phyloP scores from a whole-genome alignment of 345 rosid genomes.

The Euphorbia lathyris region DNA sequence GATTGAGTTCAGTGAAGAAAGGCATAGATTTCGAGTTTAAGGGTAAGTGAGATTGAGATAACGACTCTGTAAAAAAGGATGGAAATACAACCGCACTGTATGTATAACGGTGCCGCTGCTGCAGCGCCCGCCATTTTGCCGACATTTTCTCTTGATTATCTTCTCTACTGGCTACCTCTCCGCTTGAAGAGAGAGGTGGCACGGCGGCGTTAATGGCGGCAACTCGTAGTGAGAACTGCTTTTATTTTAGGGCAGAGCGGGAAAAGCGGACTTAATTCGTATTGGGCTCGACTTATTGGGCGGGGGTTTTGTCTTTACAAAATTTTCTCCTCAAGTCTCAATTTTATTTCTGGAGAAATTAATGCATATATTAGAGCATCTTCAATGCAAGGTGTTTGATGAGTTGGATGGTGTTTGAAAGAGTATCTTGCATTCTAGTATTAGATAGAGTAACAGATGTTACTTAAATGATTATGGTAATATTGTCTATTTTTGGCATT shows the following conservation, averaged over 20 bases:
- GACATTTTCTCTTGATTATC: constrained; percentile 44
- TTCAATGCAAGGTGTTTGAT: too few relatives aligned
- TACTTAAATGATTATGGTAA: too few relatives aligned
- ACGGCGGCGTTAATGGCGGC: neutral
- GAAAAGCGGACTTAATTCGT: neutral
- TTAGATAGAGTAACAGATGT: too few relatives aligned
- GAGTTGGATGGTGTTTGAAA: too few relatives aligned
- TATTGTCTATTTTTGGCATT: too few relatives aligned
- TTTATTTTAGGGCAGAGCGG: constrained; percentile 7
- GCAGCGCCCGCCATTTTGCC: constrained; percentile 94
- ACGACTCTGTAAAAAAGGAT: constrained; percentile 39
- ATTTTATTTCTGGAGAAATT: too few relatives aligned
- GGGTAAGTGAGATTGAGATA: constrained; percentile 37
- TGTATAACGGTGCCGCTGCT: constrained; percentile 94
- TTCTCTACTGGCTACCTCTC: neutral
- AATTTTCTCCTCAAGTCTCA: too few relatives aligned
- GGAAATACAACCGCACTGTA: constrained; percentile 84
- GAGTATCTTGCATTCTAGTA: too few relatives aligned
- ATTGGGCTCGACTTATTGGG: too few relatives aligned
- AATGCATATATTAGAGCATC: too few relatives aligned
- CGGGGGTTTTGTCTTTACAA: too few relatives aligned
- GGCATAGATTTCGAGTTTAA: constrained; percentile 27
- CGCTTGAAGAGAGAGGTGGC: neutral
- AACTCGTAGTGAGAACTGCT: neutral
- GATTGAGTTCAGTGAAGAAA: constrained; percentile 46